These are phyloP conservation scores for Candida arabinofermentans DNA, from an alignment of 805 yeast species.

Conservation along the genomic window DNA sequence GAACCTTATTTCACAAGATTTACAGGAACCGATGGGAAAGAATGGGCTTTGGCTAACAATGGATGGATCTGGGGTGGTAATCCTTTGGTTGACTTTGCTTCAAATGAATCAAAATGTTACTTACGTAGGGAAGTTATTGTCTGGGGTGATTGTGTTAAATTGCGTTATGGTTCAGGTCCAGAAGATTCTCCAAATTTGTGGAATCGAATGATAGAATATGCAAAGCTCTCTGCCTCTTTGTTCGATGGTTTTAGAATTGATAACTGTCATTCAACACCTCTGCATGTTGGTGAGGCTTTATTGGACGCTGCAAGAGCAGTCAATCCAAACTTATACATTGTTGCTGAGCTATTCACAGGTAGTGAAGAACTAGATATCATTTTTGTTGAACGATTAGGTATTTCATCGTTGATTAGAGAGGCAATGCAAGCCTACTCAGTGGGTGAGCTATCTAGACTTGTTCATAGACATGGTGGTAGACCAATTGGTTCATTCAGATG, in stretches of 20 bases:
- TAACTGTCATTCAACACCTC: constrained; percentile 93
- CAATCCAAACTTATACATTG: constrained; percentile 85
- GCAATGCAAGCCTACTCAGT: constrained; percentile 97
- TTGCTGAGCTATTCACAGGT: constrained; percentile 92
- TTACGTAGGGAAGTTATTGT: constrained; percentile 88
- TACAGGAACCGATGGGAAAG: constrained; percentile 45
- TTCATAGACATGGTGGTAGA: constrained; percentile 90
- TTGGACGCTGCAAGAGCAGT: constrained; percentile 83
- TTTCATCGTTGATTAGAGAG: constrained; percentile 85
- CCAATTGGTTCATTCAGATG: constrained; percentile 90
- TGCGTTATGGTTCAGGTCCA: constrained; percentile 75
- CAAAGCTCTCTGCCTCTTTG: constrained; percentile 62
- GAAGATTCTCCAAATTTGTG: constrained; percentile 87
- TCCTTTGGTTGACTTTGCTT: constrained; percentile 91
- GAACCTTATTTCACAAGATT: constrained; percentile 89
- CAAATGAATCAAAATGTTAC: constrained; percentile 72
- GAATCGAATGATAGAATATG: constrained; percentile 81
- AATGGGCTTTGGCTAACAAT: constrained; percentile 81
- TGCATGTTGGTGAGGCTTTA: constrained; percentile 88
- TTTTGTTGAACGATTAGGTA: constrained; percentile 86
- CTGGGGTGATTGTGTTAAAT: constrained; percentile 96
- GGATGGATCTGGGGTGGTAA: constrained; percentile 99
- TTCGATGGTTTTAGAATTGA: constrained; percentile 92
- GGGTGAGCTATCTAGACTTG: constrained; percentile 76
- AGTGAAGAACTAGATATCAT: constrained; percentile 86